Base-by-base conservation (phyloP, 495 filamentous ascomycete species). In the Halenospora varia region DNA sequence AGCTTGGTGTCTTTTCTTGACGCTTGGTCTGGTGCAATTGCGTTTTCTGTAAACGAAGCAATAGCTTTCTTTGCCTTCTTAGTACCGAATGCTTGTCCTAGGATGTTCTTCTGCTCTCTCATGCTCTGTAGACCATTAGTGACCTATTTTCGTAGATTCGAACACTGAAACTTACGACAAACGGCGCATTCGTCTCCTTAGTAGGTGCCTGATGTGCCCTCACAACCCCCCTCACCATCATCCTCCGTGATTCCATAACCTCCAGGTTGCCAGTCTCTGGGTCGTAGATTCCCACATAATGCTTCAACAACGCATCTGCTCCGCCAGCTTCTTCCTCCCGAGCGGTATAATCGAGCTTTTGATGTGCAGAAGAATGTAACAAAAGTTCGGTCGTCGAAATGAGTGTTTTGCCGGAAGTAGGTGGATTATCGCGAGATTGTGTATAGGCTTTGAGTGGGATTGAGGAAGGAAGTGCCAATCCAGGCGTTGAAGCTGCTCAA, bases 21-120 rank as follows among this genome's bases (percentile, higher is more conserved):
- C 11, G 48, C 18, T 11, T 59, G 50, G 58, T 53, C 51, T 39
- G 71, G 70, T 17, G 70, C 64, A 58, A 96, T 90, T 40, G 89
- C 88, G 62, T 96, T 96, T 66, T 89, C 84, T 20, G 88, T 86
- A 49, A 88, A 74, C 26, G 86, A 84, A 23, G 80, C 81, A 57
- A 93, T 84, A 1, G 87, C 88, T 72, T 96, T 96, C 77, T 88
- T 88, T 2, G 95, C 85, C 74, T 95, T 95, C 75, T 90, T 95
- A 29, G 91, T 96, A 61, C 94, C 95, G 74, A 98, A 98, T 48
- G 87, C 85, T 64, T 90, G 82, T 59, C 91, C 94, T 3, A 98
- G 86, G 35, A 84, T 82, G 45, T 82, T 85, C 59, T 82, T 82
- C 66, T 77, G 76, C 24, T 82, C 79, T 63, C 79, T 73, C 63